Evolutionary conservation across 345 rosid species (phyloP).

Genomic region (Firmiana major): DNA sequence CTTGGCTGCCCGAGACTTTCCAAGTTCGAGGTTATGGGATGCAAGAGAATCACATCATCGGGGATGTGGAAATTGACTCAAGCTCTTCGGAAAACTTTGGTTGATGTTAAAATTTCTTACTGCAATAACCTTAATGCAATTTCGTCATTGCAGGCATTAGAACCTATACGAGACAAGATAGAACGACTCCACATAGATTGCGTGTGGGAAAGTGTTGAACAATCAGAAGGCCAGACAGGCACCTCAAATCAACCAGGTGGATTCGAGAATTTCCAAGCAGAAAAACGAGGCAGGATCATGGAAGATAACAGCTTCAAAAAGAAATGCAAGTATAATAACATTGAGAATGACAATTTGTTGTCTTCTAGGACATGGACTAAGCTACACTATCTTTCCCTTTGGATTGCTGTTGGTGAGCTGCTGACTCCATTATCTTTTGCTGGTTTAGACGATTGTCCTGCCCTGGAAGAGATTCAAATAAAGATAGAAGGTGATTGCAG

Average conservation of each 20-base stretch:
- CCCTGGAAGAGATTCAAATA: conserved; percentile 70
- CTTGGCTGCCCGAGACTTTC: too few relatives aligned
- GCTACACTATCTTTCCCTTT: conserved; percentile 60
- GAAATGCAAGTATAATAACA: conserved; percentile 38
- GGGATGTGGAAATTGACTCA: conserved; percentile 35
- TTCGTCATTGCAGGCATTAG: conserved; percentile 56
- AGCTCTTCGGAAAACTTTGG: conserved; percentile 41
- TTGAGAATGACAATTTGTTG: conserved; percentile 25
- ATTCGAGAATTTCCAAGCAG: not conserved
- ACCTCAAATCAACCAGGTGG: conserved; percentile 13
- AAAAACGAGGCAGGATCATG: conserved; percentile 18
- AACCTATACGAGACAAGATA: conserved; percentile 55
- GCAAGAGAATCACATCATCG: conserved; percentile 61
- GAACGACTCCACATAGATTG: conserved; percentile 79
- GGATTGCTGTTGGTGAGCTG: conserved; percentile 73
- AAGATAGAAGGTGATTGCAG: conserved; percentile 88
- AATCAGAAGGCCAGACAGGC: conserved; percentile 21
- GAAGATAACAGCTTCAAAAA: conserved; percentile 28
- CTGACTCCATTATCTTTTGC: conserved; percentile 48
- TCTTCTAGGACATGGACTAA: conserved; percentile 58
- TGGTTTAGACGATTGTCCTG: conserved; percentile 74
- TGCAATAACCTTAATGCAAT: conserved; percentile 60
- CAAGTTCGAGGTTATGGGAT: conserved; percentile 79
- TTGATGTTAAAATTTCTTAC: conserved; percentile 63
- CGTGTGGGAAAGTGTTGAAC: conserved; percentile 46